Evolutionary conservation across 805 yeast species (phyloP), one percentile per base, ranked within the genome.

Genomic region (Yarrowia osloensis): DNA sequence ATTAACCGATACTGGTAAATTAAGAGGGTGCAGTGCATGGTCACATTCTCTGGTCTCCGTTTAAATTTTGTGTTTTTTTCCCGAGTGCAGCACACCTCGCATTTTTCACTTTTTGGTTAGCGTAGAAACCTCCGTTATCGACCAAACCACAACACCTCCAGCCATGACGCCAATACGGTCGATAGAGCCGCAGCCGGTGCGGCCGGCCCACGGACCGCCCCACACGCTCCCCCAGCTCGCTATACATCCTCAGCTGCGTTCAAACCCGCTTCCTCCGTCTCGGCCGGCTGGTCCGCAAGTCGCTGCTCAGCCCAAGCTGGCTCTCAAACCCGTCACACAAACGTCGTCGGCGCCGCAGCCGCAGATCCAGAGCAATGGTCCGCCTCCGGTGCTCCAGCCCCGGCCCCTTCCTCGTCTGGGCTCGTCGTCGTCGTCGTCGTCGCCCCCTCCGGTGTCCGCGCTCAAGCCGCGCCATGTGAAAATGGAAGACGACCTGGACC

Each of bases 121-220:
- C 24, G n/a, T 26, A 37, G 12, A 19, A 37, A n/a, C n/a, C 35
- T 22, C n/a, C 22, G 37, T 50, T 50, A 50, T 50, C 55, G 39
- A 50, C 37, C 49, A 24, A 29, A 5, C 21, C 22, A 33, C 17
- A 33, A 7, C 24, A 17, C 37, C 47, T n/a, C 35, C 62, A 26
- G n/a, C n/a, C n/a, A 55, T 57, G 63, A 57, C 63, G 49, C 63
- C 63, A 40, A 57, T 57, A 57, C 63, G 63, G 37, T 57, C 63
- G 63, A 57, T 57, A 57, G 63, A 57, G 42, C 63, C 63, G 49
- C 63, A 57, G n/a, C 63, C 63, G 63, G 63, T 57, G 28, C 63
- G 49, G 28, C 63, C 46, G 12, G 26, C 62, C 13, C 47, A 39
- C 19, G 47, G 35, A 4, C 62, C 63, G 4, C 49, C 26, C 1